These are phyloP conservation scores for Pestalotiopsis sp. DNA, from an alignment of 2,329 filamentous ascomycete species.

Conservation along the genomic window DNA sequence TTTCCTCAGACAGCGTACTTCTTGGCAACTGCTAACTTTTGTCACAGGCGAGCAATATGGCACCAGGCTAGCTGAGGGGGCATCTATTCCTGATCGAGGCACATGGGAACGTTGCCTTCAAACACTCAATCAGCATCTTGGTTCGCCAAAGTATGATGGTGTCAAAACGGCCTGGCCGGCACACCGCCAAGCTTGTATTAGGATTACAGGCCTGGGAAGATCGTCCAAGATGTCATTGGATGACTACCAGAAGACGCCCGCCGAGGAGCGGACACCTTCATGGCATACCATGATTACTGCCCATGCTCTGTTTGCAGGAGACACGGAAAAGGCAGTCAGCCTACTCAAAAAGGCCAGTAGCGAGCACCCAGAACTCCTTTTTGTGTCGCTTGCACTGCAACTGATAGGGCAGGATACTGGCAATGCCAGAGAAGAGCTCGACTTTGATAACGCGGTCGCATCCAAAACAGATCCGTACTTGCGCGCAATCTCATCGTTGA, in stretches of 20 bases:
- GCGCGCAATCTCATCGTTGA: conserved; percentile 76
- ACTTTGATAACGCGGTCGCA: conserved; percentile 61
- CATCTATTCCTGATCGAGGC: conserved; percentile 46
- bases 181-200: conserved; percentile 75
- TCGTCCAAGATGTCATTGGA: conserved; percentile 47
- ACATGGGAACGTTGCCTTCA: conserved; percentile 66
- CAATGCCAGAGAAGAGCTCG: conserved; percentile 51
- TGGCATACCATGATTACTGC: conserved; percentile 75
- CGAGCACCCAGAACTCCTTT: conserved; percentile 64
- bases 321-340: conserved; percentile 68
- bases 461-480: conserved; percentile 77
- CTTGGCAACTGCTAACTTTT: conserved; percentile 17
- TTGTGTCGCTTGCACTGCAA: conserved; percentile 69
- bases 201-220: conserved; percentile 74
- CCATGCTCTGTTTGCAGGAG: conserved; percentile 73
- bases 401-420: conserved; percentile 55
- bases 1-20: conserved; percentile 11
- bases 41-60: conserved; percentile 48
- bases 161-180: conserved; percentile 65
- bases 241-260: conserved; percentile 44
- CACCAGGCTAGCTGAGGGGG: conserved; percentile 49
- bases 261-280: conserved; percentile 52
- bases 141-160: conserved; percentile 66
- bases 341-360: conserved; percentile 70
- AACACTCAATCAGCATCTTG: conserved; percentile 64